Conservation (phyloP, 2,329 filamentous ascomycete genomes). For the Pseudogymnoascus sp. region DNA sequence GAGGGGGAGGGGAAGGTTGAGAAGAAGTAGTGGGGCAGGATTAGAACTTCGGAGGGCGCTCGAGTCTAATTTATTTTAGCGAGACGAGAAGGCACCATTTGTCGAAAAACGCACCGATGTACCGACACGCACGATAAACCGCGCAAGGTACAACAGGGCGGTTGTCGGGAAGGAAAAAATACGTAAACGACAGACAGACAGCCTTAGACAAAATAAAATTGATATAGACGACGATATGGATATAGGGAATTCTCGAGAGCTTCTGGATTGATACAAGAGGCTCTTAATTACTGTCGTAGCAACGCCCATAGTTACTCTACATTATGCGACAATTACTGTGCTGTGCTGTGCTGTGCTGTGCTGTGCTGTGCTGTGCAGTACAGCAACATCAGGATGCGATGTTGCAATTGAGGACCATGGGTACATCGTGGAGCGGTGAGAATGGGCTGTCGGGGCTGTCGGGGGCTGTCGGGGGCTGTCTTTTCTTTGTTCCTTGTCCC, state of each 20-base stretch:
- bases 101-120: background rate
- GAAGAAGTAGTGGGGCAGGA: slow-evolving; percentile 5
- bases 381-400: background rate
- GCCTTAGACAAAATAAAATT: background rate
- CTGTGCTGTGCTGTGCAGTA: too few species aligned
- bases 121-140: background rate
- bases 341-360: too few species aligned
- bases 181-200: background rate
- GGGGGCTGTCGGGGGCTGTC: background rate
- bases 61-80: slow-evolving; percentile 7
- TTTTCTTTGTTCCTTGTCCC: background rate
- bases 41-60: background rate
- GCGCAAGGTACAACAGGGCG: background rate
- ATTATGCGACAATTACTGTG: background rate
- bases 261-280: background rate
- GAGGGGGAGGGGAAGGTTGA: slow-evolving; percentile 11
- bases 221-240: background rate
- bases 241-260: background rate
- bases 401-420: background rate
- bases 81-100: slow-evolving; percentile 7
- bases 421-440: background rate
- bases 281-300: background rate
- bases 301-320: background rate
- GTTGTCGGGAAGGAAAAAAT: background rate
- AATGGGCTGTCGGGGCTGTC: too few species aligned